These are phyloP conservation scores for Purpureocillium lavendulum DNA, from an alignment of 2,329 filamentous ascomycete species.

Conservation along the genomic window DNA sequence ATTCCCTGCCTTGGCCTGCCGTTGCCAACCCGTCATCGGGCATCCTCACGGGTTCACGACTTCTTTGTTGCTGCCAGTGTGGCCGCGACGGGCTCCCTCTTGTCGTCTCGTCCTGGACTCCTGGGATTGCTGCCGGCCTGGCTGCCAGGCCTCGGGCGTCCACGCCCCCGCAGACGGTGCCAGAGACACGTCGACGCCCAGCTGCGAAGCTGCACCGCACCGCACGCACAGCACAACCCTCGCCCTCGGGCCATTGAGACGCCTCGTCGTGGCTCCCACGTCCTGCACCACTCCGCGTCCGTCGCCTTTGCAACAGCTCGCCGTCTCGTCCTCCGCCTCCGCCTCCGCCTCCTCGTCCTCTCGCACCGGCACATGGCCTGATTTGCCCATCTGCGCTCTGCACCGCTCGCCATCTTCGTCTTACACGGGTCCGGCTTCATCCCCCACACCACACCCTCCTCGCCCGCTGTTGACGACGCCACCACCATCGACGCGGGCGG, in stretches of 20 bases:
- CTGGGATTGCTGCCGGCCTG: not conserved
- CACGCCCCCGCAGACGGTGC: too few species aligned
- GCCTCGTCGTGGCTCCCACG: not conserved
- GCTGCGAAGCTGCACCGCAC: not conserved
- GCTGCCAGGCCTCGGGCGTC: too few species aligned
- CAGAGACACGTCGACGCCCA: not conserved
- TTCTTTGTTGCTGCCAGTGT: too few species aligned
- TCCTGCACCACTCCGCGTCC: not conserved
- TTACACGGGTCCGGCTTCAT: not conserved
- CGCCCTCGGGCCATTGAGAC: not conserved
- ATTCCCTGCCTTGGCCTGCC: too few species aligned
- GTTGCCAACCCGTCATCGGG: too few species aligned
- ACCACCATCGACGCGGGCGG: not conserved
- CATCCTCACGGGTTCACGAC: too few species aligned
- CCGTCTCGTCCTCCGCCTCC: too few species aligned
- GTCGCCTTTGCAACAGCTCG: not conserved
- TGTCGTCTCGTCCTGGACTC: too few species aligned
- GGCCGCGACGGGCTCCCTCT: too few species aligned
- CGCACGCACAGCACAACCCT: too few species aligned
- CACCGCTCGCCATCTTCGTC: too few species aligned
- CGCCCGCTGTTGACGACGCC: not conserved
- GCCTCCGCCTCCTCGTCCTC: not conserved
- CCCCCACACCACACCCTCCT: not conserved
- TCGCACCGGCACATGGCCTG: not conserved
- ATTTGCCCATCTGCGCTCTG: too few species aligned